Percentiles rank a stretch among this genome's conserved stretches.
Conservation (phyloP, 768 basidiomycete genomes). For the Vishniacozyma victoriae region DNA sequence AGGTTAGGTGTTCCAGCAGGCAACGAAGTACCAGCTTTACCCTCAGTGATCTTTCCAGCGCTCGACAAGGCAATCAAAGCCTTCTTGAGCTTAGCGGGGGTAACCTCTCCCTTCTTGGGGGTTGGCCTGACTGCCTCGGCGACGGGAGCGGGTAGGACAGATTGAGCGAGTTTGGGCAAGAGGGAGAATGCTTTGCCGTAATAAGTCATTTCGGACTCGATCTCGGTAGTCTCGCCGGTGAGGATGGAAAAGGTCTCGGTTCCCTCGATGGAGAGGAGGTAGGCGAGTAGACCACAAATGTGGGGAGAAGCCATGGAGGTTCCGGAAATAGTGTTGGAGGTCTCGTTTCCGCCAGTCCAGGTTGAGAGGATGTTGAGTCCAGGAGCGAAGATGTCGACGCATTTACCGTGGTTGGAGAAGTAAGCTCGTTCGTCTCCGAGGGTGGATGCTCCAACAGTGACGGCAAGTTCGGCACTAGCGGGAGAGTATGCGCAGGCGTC, state of each 20-base stretch:
- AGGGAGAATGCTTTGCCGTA: slow-evolving; percentile 50
- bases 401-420: slow-evolving; percentile 82
- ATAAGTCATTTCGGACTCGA: slow-evolving; percentile 19
- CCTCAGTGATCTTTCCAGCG: slow-evolving; percentile 54
- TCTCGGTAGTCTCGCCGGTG: slow-evolving; percentile 1
- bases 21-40: no score
- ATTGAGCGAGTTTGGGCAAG: slow-evolving; percentile 57
- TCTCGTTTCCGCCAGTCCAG: slow-evolving; percentile 60
- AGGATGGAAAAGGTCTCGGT: slow-evolving; percentile 47
- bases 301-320: slow-evolving; percentile 84
- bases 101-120: slow-evolving; percentile 48
- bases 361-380: slow-evolving; percentile 86
- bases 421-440: slow-evolving; percentile 50
- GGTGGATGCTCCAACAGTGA: slow-evolving; percentile 83
- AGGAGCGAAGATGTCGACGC: slow-evolving; percentile 90
- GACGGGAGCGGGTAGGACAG: slow-evolving; percentile 57
- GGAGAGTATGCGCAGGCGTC: slow-evolving; percentile 93
- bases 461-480: slow-evolving; percentile 76
- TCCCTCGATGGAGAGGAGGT: slow-evolving; percentile 83
- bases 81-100: slow-evolving; percentile 69
- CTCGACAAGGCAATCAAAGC: slow-evolving; percentile 63
- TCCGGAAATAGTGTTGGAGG: slow-evolving; percentile 61
- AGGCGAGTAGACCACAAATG: slow-evolving; percentile 71
- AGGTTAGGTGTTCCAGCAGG: slow-evolving; percentile 46
- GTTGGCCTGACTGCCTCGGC: slow-evolving; percentile 33